Evolutionary conservation across 2,329 filamentous ascomycete genomes (phyloP).

Genomic region (Fusarium sp.): DNA sequence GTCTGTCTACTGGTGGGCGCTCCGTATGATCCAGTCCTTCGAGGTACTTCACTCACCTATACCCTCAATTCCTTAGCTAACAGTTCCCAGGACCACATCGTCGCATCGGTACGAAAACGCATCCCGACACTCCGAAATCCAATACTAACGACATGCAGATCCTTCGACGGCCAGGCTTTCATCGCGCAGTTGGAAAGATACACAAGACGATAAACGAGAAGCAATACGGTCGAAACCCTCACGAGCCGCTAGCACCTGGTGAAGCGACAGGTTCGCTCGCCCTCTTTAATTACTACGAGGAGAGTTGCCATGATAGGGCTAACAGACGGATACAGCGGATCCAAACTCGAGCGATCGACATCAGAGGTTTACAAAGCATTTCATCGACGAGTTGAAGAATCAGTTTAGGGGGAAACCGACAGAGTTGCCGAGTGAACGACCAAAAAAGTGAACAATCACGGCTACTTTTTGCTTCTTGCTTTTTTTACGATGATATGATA

Average conservation of each 20-base stretch:
- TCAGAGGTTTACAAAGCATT: slow-evolving; percentile 58
- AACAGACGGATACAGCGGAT: slow-evolving; percentile 43
- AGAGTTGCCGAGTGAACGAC: slow-evolving; percentile 48
- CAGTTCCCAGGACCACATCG: slow-evolving; percentile 48
- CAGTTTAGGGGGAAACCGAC: slow-evolving; percentile 61
- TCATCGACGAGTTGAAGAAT: slow-evolving; percentile 63
- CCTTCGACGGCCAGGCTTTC: slow-evolving; percentile 63
- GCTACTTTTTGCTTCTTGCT: neutral
- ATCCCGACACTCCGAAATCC: neutral
- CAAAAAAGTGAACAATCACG: slow-evolving; percentile 34
- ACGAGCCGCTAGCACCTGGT: slow-evolving; percentile 63
- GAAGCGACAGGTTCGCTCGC: slow-evolving; percentile 59
- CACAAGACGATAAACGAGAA: slow-evolving; percentile 63
- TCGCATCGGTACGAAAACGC: slow-evolving; percentile 45
- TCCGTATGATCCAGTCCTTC: slow-evolving; percentile 50
- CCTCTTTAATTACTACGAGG: no score
- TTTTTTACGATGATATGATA: slow-evolving; percentile 10
- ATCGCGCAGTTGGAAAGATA: slow-evolving; percentile 64
- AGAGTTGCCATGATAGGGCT: neutral
- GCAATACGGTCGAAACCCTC: slow-evolving; percentile 61
- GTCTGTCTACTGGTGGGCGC: slow-evolving; percentile 49
- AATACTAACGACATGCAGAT: slow-evolving; percentile 51
- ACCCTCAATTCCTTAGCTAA: slow-evolving; percentile 8
- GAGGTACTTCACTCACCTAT: slow-evolving; percentile 40
- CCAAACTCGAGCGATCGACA: slow-evolving; percentile 42